Base-by-base conservation (phyloP, 306 rosid species). In the Canavalia ensiformis region DNA sequence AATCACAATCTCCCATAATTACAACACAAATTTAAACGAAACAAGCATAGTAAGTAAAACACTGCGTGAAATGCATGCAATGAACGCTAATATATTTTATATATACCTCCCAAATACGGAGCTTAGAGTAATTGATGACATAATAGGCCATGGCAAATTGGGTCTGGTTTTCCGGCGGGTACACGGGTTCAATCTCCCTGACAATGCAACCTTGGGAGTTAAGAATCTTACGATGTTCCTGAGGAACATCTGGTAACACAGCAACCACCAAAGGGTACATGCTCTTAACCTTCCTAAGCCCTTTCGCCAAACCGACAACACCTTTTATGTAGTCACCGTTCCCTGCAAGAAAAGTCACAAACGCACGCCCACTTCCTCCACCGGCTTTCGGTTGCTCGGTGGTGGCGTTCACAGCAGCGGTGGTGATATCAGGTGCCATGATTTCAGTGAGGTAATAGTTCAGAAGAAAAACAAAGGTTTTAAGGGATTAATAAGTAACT, bases 81-180 rank as follows among this genome's bases (percentile, higher is more conserved):
- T 28, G 25, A 60, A 33, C 4, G 2, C 1, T 8, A 50, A 10
- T 7, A 37, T 0, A 0, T 3, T 25, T 39, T 7, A 55, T 0
- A 12, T 31, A 44, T 84, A 92, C 97, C 97, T 94, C 94, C 97
- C 97, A 92, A 62, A 94, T 92, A 3, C 97, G 91, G 0, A 94
- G 94, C 79, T 94, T 94, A 64, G 97, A 90, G 90, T 94, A 94
- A 34, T 94, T 94, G 88, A 91, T 92, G 82, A 92, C 98, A 52
- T 92, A 94, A 64, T 91, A 91, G 4, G 97, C 87, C 94, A 86
- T 87, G 39, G 97, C 98, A 11, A 86, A 94, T 30, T 86, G 84
- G 8, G 97, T 94, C 25, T 92, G 98, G 39, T 92, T 94, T 46
- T 86, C 73, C 0, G 97, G 98, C 0, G 98, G 98, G 66, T 91